Evolutionary conservation across 2,329 filamentous ascomycete species (phyloP).

Genomic region (Pestalotiopsis sp.): DNA sequence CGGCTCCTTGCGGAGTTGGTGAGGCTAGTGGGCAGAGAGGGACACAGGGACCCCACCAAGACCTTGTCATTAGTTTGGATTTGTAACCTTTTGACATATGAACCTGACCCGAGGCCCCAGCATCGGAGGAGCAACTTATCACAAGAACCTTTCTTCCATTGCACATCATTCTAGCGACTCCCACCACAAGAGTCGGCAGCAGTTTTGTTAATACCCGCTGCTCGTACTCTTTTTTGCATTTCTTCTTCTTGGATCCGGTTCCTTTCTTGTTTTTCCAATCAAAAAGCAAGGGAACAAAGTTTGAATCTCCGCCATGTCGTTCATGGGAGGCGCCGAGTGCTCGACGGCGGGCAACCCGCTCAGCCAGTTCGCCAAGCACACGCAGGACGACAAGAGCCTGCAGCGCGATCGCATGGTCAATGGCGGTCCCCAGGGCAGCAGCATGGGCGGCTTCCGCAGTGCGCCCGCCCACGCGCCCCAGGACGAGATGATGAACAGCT

Average conservation of each 20-base stretch:
- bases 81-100: neutral
- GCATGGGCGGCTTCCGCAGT: slow-evolving; percentile 79
- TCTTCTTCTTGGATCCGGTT: neutral
- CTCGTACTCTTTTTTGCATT: neutral
- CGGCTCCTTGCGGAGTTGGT: neutral
- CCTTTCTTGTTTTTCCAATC: neutral
- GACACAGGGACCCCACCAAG: neutral
- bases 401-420: slow-evolving; percentile 89
- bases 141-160: neutral
- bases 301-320: slow-evolving; percentile 71
- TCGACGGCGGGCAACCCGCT: slow-evolving; percentile 95
- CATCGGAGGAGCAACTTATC: neutral
- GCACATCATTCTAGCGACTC: neutral
- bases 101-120: neutral
- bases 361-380: slow-evolving; percentile 96
- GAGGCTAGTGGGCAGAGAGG: neutral
- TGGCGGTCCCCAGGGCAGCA: slow-evolving; percentile 68
- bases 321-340: slow-evolving; percentile 88
- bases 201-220: neutral
- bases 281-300: neutral
- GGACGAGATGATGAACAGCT: slow-evolving; percentile 63
- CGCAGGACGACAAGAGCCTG: slow-evolving; percentile 92
- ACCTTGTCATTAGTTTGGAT: neutral
- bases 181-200: neutral
- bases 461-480: slow-evolving; percentile 69